Conservation (phyloP, 257 asterid genomes). For the Mitragyna speciosa region DNA sequence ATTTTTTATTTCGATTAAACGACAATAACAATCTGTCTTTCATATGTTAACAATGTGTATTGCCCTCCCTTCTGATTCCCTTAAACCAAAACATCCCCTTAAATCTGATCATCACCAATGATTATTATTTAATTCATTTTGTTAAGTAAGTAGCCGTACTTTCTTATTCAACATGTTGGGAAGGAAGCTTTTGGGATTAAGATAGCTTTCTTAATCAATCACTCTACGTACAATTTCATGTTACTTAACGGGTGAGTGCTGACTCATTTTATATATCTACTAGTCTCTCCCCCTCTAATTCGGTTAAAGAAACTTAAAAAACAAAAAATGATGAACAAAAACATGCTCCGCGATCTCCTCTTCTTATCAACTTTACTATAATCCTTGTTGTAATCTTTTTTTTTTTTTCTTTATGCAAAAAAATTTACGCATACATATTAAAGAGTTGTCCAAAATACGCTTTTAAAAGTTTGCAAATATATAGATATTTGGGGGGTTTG, state of each 20-base stretch:
- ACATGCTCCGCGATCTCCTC: slow-evolving; percentile 18
- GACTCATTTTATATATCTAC: slow-evolving; percentile 5
- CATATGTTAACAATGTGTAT: no score
- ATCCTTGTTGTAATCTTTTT: neutral
- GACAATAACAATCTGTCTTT: no score
- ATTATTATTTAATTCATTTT: no score
- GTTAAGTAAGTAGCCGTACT: no score
- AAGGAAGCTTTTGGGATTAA: slow-evolving; percentile 1
- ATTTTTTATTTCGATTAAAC: no score
- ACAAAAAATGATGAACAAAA: slow-evolving; percentile 4
- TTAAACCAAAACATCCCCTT: no score
- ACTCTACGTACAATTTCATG: neutral
- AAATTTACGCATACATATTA: neutral
- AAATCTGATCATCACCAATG: no score
- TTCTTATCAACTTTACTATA: neutral
- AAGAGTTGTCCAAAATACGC: no score
- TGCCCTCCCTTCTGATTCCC: no score
- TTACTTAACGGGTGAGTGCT: neutral
- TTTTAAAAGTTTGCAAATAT: no score
- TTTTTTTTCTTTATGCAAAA: neutral
- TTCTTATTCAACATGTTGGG: neutral
- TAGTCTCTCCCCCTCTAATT: slow-evolving; percentile 10
- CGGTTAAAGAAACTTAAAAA: neutral
- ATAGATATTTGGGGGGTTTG: slow-evolving; percentile 1
- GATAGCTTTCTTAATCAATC: neutral